Evolutionary conservation across 768 basidiomycete genomes (phyloP).

Genomic region (Agaricus bisporus): DNA sequence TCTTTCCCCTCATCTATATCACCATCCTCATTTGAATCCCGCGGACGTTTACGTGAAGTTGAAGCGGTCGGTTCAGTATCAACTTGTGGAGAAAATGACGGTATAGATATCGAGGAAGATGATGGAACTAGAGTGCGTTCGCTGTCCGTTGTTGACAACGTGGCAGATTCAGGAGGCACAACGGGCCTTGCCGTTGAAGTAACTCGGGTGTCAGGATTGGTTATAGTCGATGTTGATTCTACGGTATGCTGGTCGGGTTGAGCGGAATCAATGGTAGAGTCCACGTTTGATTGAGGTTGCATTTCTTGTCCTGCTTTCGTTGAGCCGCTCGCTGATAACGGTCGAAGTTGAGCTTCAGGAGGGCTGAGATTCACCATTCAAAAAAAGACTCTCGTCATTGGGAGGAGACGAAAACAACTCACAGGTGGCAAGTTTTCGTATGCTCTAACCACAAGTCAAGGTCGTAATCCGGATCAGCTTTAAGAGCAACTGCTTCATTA

Average conservation of each 20-base stretch:
- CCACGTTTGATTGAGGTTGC: not conserved
- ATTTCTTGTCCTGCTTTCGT: not conserved
- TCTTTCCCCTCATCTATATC: conserved; percentile 37
- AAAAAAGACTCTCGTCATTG: not conserved
- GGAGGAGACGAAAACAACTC: conserved; percentile 4
- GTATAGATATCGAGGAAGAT: conserved; percentile 5
- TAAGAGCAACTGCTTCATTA: conserved; percentile 34
- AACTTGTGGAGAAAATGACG: conserved; percentile 31
- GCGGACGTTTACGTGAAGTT: conserved; percentile 11
- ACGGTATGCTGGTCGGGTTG: not conserved
- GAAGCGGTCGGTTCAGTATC: conserved; percentile 19
- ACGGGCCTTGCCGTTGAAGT: not conserved
- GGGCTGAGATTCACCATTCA: not conserved
- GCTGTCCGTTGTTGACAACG: conserved; percentile 4
- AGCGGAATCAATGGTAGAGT: not conserved
- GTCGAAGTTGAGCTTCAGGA: not conserved
- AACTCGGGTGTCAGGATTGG: not conserved
- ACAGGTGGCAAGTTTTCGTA: conserved; percentile 42
- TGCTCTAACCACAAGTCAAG: conserved; percentile 59
- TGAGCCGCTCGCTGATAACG: not conserved
- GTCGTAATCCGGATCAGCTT: conserved; percentile 51
- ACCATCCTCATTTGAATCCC: conserved; percentile 21
- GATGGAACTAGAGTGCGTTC: conserved; percentile 8
- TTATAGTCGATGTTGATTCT: not conserved
- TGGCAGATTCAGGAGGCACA: not conserved